Percentiles rank a stretch among this genome's conserved stretches.
These are phyloP conservation scores for Phytopythium aichiense DNA, from an alignment of 352 stramenopile species.

Conservation along the genomic window DNA sequence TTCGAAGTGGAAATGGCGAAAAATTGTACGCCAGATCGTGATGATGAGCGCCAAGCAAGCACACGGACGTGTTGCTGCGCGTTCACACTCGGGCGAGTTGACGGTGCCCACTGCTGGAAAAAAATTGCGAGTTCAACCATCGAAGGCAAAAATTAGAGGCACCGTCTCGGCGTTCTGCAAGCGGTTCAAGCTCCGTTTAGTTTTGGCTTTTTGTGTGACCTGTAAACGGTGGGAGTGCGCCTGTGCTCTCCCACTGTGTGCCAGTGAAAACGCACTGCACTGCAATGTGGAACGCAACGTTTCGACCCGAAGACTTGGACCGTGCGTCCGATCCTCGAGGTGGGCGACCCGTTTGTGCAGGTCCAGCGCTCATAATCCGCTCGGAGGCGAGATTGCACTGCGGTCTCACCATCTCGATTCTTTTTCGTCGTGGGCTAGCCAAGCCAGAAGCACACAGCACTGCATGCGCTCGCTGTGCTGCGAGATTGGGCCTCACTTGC, in stretches of 20 bases:
- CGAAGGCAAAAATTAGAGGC: no score
- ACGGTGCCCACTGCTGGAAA: no score
- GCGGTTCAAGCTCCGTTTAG: slow-evolving; percentile 1
- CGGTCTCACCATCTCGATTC: not conserved
- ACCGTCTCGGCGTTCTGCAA: not conserved
- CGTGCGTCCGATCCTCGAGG: not conserved
- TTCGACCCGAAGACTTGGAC: not conserved
- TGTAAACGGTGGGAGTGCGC: slow-evolving; percentile 4
- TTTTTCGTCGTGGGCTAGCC: not conserved
- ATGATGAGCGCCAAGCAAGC: no score
- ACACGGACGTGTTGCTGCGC: no score
- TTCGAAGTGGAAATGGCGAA: no score
- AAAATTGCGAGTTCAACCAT: no score
- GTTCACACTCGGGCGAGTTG: no score
- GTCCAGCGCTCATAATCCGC: not conserved
- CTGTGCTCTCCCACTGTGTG: not conserved
- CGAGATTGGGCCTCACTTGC: not conserved
- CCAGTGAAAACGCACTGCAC: not conserved
- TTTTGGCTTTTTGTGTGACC: not conserved
- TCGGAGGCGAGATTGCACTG: not conserved
- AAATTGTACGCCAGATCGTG: no score
- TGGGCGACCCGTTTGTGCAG: not conserved
- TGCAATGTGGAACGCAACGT: not conserved
- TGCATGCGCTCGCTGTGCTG: not conserved
- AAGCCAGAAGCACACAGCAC: not conserved